phyloP scores from a whole-genome alignment of 352 stramenopile species.

The Pythium scleroteichum region DNA sequence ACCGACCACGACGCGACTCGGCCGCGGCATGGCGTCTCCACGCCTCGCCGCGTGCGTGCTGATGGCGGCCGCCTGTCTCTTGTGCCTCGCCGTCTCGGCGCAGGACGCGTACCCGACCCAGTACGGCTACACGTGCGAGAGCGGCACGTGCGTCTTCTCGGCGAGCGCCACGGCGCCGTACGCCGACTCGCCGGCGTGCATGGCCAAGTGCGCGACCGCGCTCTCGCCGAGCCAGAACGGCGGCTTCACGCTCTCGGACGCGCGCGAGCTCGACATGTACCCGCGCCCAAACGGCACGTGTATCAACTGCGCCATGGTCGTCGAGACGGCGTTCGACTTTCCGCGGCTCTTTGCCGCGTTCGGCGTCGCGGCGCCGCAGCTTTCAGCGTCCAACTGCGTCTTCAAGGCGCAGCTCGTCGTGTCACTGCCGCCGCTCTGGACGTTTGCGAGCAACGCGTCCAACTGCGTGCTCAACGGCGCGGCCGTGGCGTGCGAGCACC shows the following conservation, averaged over 20 bases:
- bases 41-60: not conserved
- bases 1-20: constrained; percentile 4
- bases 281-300: constrained; percentile 75
- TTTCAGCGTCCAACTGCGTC: constrained; percentile 39
- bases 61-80: no score
- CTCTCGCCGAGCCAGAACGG: constrained; percentile 31
- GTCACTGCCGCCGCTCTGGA: constrained; percentile 59
- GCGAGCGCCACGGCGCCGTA: constrained; percentile 20
- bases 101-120: constrained; percentile 11
- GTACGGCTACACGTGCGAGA: constrained; percentile 48
- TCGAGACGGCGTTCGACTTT: constrained; percentile 68
- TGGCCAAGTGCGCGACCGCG: constrained; percentile 46
- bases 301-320: constrained; percentile 59
- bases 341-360: constrained; percentile 68
- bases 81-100: not conserved
- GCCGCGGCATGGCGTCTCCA: not conserved
- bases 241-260: constrained; percentile 41
- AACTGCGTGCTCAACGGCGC: constrained; percentile 36
- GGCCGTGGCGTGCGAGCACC: constrained; percentile 47
- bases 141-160: constrained; percentile 48
- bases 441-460: constrained; percentile 8
- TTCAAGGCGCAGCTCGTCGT: constrained; percentile 54
- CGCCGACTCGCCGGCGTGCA: constrained; percentile 48
- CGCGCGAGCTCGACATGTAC: constrained; percentile 40
- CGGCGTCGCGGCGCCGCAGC: constrained; percentile 44